A percentile compares a stretch with the other conserved stretches of the same genome.
Conservation (phyloP, 1,139 yeast species). For the Protomyces arabidopsidicola region DNA sequence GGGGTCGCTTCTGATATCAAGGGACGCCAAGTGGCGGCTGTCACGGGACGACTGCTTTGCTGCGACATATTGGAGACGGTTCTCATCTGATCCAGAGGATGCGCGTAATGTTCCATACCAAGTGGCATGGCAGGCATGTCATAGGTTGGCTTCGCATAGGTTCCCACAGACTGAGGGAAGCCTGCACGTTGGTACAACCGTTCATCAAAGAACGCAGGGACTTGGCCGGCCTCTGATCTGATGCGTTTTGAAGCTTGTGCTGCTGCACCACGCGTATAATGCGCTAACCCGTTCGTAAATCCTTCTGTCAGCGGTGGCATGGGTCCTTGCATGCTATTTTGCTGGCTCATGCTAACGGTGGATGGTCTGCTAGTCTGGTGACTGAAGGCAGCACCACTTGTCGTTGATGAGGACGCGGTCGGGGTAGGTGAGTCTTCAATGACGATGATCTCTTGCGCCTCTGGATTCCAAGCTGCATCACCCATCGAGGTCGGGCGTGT, state of each 20-base stretch:
- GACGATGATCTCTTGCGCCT: slow-evolving; percentile 38
- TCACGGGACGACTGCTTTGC: neutral
- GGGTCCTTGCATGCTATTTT: neutral
- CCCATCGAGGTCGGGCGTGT: neutral
- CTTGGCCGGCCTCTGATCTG: neutral
- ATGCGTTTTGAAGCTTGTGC: neutral
- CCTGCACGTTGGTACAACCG: neutral
- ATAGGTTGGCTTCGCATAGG: neutral
- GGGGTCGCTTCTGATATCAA: neutral
- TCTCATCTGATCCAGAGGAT: neutral
- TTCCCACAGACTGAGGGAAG: neutral
- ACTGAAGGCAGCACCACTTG: neutral
- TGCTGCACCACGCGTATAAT: neutral
- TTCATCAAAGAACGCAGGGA: neutral
- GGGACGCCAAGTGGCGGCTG: neutral
- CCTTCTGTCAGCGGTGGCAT: neutral
- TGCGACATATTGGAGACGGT: neutral
- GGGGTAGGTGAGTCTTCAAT: slow-evolving; percentile 36
- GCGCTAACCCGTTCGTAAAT: neutral
- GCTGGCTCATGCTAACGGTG: neutral
- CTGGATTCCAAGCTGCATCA: slow-evolving; percentile 11
- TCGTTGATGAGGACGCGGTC: neutral
- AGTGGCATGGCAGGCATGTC: no score
- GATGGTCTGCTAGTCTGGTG: neutral
- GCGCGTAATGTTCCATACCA: no score